A percentile compares a stretch with the other conserved stretches of the same genome.
These are phyloP conservation scores for Verticillium isaacii DNA, from an alignment of 2,329 filamentous ascomycete species.

Conservation along the genomic window DNA sequence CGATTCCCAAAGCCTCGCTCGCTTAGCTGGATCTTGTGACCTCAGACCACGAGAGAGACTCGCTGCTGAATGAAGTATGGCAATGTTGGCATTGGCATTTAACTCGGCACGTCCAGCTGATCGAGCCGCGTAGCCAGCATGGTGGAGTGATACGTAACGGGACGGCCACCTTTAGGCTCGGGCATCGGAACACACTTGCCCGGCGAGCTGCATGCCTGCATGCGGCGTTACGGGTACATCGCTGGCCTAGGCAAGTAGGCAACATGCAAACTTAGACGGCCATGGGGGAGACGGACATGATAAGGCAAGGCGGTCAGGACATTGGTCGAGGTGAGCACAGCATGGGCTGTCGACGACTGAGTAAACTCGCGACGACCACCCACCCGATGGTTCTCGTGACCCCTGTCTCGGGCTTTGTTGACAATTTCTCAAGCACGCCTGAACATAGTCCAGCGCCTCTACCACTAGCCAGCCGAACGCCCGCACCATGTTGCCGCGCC, in stretches of 20 bases:
- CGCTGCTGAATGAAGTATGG: not conserved
- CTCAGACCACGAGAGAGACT: not conserved
- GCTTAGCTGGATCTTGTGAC: not conserved
- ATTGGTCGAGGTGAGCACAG: not conserved
- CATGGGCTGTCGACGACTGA: not conserved
- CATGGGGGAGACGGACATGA: too few species aligned
- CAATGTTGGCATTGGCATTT: not conserved
- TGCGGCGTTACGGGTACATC: too few species aligned
- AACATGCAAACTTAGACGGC: too few species aligned
- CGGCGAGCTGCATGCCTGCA: too few species aligned
- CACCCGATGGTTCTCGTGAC: not conserved
- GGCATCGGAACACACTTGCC: too few species aligned
- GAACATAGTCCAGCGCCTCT: too few species aligned
- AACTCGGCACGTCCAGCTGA: not conserved
- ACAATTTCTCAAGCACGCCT: too few species aligned
- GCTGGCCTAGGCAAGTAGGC: too few species aligned
- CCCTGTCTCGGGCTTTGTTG: not conserved
- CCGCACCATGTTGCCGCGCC: not conserved
- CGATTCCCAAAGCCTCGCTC: not conserved
- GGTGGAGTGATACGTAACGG: too few species aligned
- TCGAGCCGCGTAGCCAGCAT: not conserved
- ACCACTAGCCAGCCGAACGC: not conserved
- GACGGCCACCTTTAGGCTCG: too few species aligned
- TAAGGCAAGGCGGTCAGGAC: too few species aligned
- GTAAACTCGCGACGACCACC: not conserved